These are phyloP conservation scores for Pseudomonodictys pantanalensis DNA, from an alignment of 495 filamentous ascomycete species.

Conservation along the genomic window DNA sequence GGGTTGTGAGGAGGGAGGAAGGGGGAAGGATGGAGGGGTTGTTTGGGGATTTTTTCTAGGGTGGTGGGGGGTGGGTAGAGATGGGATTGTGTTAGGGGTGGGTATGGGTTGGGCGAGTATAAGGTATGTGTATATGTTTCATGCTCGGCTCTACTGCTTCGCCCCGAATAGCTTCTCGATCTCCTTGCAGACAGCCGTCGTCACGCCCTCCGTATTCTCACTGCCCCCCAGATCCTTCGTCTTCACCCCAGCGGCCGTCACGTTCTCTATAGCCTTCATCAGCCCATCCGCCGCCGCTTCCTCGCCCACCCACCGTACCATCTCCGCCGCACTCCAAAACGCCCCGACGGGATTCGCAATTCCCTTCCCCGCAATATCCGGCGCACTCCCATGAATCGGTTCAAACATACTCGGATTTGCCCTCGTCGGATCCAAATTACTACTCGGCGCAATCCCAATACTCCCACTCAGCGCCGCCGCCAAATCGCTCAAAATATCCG, in stretches of 20 bases:
- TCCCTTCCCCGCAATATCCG: slow-evolving; percentile 69
- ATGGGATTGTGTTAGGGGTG: background rate
- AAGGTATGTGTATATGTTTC: background rate
- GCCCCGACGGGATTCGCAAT: slow-evolving; percentile 70
- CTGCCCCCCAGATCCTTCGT: slow-evolving; percentile 61
- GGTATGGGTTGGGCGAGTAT: background rate
- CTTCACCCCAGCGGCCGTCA: slow-evolving; percentile 55
- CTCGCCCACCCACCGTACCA: slow-evolving; percentile 64
- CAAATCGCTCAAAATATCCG: slow-evolving; percentile 47
- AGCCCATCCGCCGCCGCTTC: slow-evolving; percentile 54
- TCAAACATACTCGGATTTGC: slow-evolving; percentile 64
- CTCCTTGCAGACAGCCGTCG: slow-evolving; percentile 59
- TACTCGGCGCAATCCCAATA: slow-evolving; percentile 52
- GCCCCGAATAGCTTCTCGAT: slow-evolving; percentile 44
- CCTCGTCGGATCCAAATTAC: slow-evolving; percentile 63
- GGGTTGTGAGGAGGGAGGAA: slow-evolving; percentile 15
- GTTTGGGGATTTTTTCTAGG: background rate
- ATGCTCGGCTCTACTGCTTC: background rate
- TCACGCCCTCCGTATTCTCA: slow-evolving; percentile 57
- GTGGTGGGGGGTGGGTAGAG: background rate
- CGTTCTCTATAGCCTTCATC: slow-evolving; percentile 59
- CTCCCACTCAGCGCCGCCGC: slow-evolving; percentile 46
- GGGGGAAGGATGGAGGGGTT: slow-evolving; percentile 13
- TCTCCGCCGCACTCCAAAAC: slow-evolving; percentile 67
- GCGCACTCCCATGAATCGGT: slow-evolving; percentile 66